A percentile compares a stretch with the other conserved stretches of the same genome.
Evolutionary conservation across 2,329 filamentous ascomycete species (phyloP).

Genomic region (Hypoxylon sp.): DNA sequence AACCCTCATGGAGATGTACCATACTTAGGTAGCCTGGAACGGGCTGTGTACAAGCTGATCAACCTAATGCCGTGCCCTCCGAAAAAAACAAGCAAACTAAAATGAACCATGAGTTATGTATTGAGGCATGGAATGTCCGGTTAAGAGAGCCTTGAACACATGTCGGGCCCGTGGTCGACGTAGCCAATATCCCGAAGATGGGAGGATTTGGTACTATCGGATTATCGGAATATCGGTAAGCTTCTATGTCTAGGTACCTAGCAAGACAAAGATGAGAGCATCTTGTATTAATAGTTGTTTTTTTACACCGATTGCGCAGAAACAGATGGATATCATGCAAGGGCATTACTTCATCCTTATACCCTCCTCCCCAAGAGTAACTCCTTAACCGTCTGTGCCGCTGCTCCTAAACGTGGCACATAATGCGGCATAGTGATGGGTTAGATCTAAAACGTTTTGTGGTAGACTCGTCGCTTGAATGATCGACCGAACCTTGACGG

Average conservation of each 20-base stretch:
- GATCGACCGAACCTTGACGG: conserved; percentile 96
- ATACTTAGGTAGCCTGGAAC: no score
- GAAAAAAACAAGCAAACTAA: background rate
- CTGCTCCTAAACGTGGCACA: conserved; percentile 96
- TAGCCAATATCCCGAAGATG: background rate
- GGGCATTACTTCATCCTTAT: conserved; percentile 28
- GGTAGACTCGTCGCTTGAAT: conserved; percentile 96
- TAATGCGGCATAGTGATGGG: conserved; percentile 94
- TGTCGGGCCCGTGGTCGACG: background rate
- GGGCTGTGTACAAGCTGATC: background rate
- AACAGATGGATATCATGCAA: conserved; percentile 42
- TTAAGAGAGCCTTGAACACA: no score
- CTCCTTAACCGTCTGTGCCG: conserved; percentile 83
- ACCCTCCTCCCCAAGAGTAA: conserved; percentile 6
- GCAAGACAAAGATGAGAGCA: conserved; percentile 4
- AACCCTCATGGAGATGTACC: no score
- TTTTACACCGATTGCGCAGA: conserved; percentile 23
- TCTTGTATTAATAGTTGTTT: conserved; percentile 25
- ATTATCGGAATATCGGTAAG: background rate
- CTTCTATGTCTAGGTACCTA: background rate
- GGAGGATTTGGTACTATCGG: background rate
- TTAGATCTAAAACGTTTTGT: conserved; percentile 92
- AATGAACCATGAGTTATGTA: background rate
- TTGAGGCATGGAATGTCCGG: background rate
- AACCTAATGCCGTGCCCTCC: background rate